These are phyloP conservation scores for Lichtheimia hyalospora DNA, from an alignment of 371 early-diverging fungal genomes.

Conservation along the genomic window DNA sequence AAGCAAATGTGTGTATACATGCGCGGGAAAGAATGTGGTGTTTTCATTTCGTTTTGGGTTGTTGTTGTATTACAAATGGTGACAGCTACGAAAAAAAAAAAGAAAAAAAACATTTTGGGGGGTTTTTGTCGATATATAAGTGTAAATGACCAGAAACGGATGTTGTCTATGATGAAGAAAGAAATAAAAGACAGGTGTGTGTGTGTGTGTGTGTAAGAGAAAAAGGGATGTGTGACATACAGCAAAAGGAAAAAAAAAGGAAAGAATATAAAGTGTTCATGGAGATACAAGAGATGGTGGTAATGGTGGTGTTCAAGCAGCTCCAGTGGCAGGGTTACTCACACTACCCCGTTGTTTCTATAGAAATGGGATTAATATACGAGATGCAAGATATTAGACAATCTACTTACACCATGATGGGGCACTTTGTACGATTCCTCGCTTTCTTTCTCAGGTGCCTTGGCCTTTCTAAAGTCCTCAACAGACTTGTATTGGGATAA, in stretches of 20 bases:
- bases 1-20: too few species aligned
- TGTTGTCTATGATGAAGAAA: slow-evolving; percentile 2
- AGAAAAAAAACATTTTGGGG: not conserved
- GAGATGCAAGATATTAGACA: too few species aligned
- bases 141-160: slow-evolving; percentile 2
- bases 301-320: slow-evolving; percentile 9
- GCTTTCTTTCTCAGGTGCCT: slow-evolving; percentile 26
- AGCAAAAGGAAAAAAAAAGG: slow-evolving; percentile 3
- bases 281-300: slow-evolving; percentile 1
- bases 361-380: not conserved
- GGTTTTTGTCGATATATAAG: slow-evolving; percentile 3
- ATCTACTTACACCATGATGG: slow-evolving; percentile 52
- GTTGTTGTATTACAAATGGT: too few species aligned
- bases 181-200: slow-evolving; percentile 2
- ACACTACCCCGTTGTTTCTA: slow-evolving; percentile 40
- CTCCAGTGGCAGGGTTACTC: slow-evolving; percentile 33
- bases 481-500: slow-evolving; percentile 68
- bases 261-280: slow-evolving; percentile 1
- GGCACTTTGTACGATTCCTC: slow-evolving; percentile 41
- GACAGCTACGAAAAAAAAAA: not conserved
- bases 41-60: too few species aligned
- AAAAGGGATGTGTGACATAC: slow-evolving; percentile 8
- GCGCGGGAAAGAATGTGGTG: too few species aligned
- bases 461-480: slow-evolving; percentile 70
- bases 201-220: not conserved